Conservation (phyloP, 192 early-diverging fungal genomes). For the Coemansia sp. region DNA sequence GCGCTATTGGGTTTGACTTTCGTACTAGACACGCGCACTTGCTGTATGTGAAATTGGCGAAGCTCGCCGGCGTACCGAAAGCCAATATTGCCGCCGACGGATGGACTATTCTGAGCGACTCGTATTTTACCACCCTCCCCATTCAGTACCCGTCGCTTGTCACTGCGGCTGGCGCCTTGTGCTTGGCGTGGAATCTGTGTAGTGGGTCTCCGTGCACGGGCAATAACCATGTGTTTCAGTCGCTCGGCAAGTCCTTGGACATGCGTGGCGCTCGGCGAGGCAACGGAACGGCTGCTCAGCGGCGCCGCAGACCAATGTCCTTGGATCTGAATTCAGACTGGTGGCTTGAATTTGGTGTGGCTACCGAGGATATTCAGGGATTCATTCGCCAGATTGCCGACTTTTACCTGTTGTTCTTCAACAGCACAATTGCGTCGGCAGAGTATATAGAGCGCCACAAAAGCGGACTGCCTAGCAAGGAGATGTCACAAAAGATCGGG, state of each 20-base stretch:
- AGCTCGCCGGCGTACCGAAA: constrained; percentile 51
- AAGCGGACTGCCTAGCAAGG: constrained; percentile 36
- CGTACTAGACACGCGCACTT: constrained; percentile 70
- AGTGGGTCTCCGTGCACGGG: background rate
- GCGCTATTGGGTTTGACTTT: constrained; percentile 81
- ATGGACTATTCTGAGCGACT: constrained; percentile 47
- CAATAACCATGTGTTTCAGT: background rate
- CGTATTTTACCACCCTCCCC: constrained; percentile 50
- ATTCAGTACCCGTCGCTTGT: constrained; percentile 47
- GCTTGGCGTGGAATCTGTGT: constrained; percentile 48
- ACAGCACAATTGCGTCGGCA: constrained; percentile 26
- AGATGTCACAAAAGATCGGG: constrained; percentile 37
- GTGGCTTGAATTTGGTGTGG: constrained; percentile 40
- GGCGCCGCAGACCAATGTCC: constrained; percentile 9
- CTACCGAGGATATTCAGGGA: constrained; percentile 35
- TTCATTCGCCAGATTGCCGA: constrained; percentile 54
- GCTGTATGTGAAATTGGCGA: constrained; percentile 71
- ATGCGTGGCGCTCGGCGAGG: background rate
- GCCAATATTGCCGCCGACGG: constrained; percentile 24
- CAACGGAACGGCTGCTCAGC: background rate
- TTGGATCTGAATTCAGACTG: constrained; percentile 30
- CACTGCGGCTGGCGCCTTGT: constrained; percentile 41
- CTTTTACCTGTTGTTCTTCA: constrained; percentile 50
- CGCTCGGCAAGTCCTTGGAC: background rate
- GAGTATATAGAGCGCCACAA: constrained; percentile 39